Evolutionary conservation across 306 rosid genomes (phyloP).

Genomic region (Ziziphus jujuba): DNA sequence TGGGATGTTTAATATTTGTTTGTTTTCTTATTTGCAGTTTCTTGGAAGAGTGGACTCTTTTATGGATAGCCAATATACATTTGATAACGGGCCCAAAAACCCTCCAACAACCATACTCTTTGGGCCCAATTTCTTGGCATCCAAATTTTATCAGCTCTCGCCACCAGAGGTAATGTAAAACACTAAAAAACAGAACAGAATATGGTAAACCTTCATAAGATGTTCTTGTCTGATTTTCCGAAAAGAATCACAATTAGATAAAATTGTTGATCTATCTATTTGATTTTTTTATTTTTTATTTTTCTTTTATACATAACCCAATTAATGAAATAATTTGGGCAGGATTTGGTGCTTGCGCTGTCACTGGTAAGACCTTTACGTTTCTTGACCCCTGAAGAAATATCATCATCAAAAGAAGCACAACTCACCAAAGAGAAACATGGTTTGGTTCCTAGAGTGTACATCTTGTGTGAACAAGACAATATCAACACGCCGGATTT

Average conservation of each 20-base stretch:
- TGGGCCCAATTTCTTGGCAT: slow-evolving; percentile 34
- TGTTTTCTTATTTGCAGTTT: neutral
- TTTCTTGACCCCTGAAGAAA: neutral
- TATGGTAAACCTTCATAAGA: too few species aligned
- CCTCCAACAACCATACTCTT: slow-evolving; percentile 11
- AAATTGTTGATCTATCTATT: too few species aligned
- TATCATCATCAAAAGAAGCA: slow-evolving; percentile 15
- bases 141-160: slow-evolving; percentile 36
- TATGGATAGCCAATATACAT: slow-evolving; percentile 13
- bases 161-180: slow-evolving; percentile 37
- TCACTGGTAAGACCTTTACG: slow-evolving; percentile 27
- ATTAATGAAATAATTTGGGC: too few species aligned
- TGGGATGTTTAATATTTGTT: neutral
- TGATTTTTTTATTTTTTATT: too few species aligned
- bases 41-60: neutral
- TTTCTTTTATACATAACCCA: too few species aligned
- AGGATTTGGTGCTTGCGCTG: slow-evolving; percentile 42
- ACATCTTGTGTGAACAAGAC: slow-evolving; percentile 36
- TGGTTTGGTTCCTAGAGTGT: slow-evolving; percentile 40
- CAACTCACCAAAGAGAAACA: slow-evolving; percentile 23
- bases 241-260: too few species aligned
- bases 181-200: too few species aligned
- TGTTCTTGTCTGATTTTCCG: too few species aligned
- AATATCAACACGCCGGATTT: slow-evolving; percentile 10
- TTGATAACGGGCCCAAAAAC: slow-evolving; percentile 9